Evolutionary conservation across 768 basidiomycete genomes (phyloP).

Genomic region (Kwoniella heveanensis): DNA sequence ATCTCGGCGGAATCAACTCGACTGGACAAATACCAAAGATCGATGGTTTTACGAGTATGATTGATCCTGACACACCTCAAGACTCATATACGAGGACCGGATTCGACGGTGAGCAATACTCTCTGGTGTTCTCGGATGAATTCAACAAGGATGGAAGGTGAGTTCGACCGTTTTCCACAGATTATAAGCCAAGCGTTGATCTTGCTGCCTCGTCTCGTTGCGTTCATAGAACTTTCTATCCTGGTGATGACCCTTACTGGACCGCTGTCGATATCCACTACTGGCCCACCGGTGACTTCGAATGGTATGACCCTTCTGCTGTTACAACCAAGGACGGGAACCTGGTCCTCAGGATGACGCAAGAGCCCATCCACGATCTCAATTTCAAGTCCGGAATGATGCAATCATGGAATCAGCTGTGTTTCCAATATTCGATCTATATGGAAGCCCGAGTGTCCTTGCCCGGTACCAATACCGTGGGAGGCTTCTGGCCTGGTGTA

Average conservation of each 20-base stretch:
- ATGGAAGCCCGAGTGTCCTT: conserved; percentile 63
- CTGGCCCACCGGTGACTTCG: conserved; percentile 67
- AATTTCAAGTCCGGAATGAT: conserved; percentile 69
- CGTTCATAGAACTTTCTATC: conserved; percentile 54
- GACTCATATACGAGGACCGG: conserved; percentile 65
- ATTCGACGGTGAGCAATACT: conserved; percentile 75
- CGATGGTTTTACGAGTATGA: conserved; percentile 66
- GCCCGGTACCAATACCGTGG: conserved; percentile 49
- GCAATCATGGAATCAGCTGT: conserved; percentile 90
- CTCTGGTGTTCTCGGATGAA: conserved; percentile 86
- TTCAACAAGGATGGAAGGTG: conserved; percentile 68
- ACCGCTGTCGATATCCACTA: conserved; percentile 86
- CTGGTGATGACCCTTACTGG: conserved; percentile 80
- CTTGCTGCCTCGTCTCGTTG: too few relatives aligned
- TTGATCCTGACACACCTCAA: conserved; percentile 76
- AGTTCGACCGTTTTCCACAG: neutral
- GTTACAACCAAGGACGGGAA: conserved; percentile 72
- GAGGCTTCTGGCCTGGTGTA: conserved; percentile 74
- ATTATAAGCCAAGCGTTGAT: too few relatives aligned
- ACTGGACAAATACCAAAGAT: conserved; percentile 84
- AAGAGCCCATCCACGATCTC: conserved; percentile 71
- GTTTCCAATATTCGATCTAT: conserved; percentile 83
- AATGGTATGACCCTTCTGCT: conserved; percentile 65
- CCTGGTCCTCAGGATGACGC: conserved; percentile 76
- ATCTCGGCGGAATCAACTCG: conserved; percentile 84